Percentiles rank a stretch among this genome's conserved stretches.
Conservation (phyloP, 352 stramenopile species). For the Phytopythium delawarense region DNA sequence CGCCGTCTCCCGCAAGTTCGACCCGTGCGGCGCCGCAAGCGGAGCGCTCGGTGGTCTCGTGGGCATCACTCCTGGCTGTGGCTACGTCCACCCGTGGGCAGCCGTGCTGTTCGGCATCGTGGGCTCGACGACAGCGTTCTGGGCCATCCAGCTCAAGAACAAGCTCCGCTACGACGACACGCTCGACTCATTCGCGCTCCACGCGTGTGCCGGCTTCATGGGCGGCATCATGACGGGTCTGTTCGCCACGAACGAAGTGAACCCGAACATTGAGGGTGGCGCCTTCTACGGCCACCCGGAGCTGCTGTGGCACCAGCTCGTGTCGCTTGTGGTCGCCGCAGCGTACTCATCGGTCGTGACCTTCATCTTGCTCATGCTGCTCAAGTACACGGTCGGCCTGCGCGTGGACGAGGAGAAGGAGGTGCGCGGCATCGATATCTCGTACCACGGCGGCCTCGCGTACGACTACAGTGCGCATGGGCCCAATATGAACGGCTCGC, state of each 20-base stretch:
- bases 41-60: slow-evolving; percentile 24
- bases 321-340: slow-evolving; percentile 12
- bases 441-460: slow-evolving; percentile 14
- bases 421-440: slow-evolving; percentile 10
- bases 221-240: slow-evolving; percentile 23
- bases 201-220: slow-evolving; percentile 18
- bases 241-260: slow-evolving; percentile 25
- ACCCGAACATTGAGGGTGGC: slow-evolving; percentile 24
- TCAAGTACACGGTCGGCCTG: slow-evolving; percentile 21
- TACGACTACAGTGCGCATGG: slow-evolving; percentile 12
- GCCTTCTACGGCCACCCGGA: slow-evolving; percentile 27
- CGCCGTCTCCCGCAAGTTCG: slow-evolving; percentile 14
- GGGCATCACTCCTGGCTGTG: slow-evolving; percentile 22
- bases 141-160: slow-evolving; percentile 18
- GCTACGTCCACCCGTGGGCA: slow-evolving; percentile 20
- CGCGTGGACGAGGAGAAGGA: slow-evolving; percentile 17
- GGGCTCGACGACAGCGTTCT: slow-evolving; percentile 7
- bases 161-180: slow-evolving; percentile 22
- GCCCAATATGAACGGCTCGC: slow-evolving; percentile 1
- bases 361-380: slow-evolving; percentile 8
- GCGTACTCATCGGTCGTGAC: slow-evolving; percentile 11
- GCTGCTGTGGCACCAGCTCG: slow-evolving; percentile 24
- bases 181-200: slow-evolving; percentile 28
- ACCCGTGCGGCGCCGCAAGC: slow-evolving; percentile 15
- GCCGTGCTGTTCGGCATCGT: slow-evolving; percentile 27